Base-by-base conservation (phyloP, 768 basidiomycete genomes). In the Amanita rubescens region DNA sequence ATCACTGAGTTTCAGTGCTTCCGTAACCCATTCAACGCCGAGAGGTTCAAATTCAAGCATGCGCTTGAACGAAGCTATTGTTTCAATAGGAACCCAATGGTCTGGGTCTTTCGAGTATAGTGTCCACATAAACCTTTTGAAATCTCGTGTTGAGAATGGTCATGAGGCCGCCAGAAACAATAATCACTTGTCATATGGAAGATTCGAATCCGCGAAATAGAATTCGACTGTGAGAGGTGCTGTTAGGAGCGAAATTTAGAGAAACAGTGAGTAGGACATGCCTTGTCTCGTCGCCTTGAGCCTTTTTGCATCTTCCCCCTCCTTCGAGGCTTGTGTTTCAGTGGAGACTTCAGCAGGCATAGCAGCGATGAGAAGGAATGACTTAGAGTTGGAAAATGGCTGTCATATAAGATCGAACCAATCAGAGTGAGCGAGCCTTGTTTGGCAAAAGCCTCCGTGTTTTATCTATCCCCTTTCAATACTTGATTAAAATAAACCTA, bases 181-280 rank as follows among this genome's bases (percentile, higher is more conserved):
- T 19, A 53, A 76, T 24, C 62, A 87, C 87, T 82, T 88, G 76
- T 93, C 90, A 58, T 81, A 93, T 1, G 94, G 94, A 50, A 98
- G 79, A 69, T 97, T 96, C n/a, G 92, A 80, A 69, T 95, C 93
- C 49, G 89, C 89, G 70, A 98, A 94, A 75, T 97, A 96, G 69
- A 96, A 97, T 65, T 94, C 90, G 62, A 95, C 94, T 96, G 52
- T 25, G 8, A n/a, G 22, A 8, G 22, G 8, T 3, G 17, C 15
- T 5, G 34, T 38, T 17, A 51, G 6, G 17, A 15, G 12, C 1
- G n/a, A 12, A 30, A 25, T 15, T 15, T 32, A 22, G 7, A 34
- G 5, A 45, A 39, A n/a, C 1, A 24, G 22, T 45, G 14, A 46
- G n/a, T n/a, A n/a, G n/a, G 8, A 20, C 34, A 41, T 56, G 80